Conservation (phyloP, 805 yeast genomes). For the Cyberlindnera misumaiensis region DNA sequence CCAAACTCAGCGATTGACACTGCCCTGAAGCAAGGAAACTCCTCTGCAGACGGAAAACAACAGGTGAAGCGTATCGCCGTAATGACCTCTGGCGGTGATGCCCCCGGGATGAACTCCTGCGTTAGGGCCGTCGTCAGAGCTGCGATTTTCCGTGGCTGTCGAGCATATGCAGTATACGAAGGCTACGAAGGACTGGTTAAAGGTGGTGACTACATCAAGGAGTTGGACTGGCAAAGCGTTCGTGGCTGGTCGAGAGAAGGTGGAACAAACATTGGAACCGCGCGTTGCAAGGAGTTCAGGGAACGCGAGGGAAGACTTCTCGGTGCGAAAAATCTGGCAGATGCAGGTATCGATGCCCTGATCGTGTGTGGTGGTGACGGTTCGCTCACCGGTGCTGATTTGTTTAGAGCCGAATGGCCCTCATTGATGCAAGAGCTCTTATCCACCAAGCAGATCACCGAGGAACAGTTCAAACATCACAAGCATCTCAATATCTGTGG, state of each 20-base stretch:
- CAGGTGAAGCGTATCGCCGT: conserved; percentile 54
- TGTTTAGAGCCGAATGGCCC: conserved; percentile 75
- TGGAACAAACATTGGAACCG: conserved; percentile 77
- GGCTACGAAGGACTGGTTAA: conserved; percentile 90
- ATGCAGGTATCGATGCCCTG: conserved; percentile 68
- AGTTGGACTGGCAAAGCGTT: conserved; percentile 69
- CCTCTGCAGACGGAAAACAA: background rate
- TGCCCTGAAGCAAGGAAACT: conserved; percentile 5
- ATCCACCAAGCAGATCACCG: conserved; percentile 36
- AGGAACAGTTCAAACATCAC: conserved; percentile 39
- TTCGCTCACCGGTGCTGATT: conserved; percentile 74
- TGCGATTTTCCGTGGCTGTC: conserved; percentile 81
- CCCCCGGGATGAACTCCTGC: conserved; percentile 96
- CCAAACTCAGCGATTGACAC: conserved; percentile 17
- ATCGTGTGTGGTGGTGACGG: conserved; percentile 85
- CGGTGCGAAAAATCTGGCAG: conserved; percentile 61
- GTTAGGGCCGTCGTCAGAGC: conserved; percentile 93
- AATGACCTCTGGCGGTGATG: conserved; percentile 98
- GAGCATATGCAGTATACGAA: conserved; percentile 83
- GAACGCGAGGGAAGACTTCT: conserved; percentile 58
- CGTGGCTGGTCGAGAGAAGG: conserved; percentile 65
- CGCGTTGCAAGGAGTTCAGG: conserved; percentile 61
- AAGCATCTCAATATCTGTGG: conserved; percentile 64
- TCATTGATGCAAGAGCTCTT: conserved; percentile 54
- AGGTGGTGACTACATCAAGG: conserved; percentile 68